A percentile compares a stretch with the other conserved stretches of the same genome.
Conservation (phyloP, 2,329 filamentous ascomycete species). For the Thielaviopsis musarum region DNA sequence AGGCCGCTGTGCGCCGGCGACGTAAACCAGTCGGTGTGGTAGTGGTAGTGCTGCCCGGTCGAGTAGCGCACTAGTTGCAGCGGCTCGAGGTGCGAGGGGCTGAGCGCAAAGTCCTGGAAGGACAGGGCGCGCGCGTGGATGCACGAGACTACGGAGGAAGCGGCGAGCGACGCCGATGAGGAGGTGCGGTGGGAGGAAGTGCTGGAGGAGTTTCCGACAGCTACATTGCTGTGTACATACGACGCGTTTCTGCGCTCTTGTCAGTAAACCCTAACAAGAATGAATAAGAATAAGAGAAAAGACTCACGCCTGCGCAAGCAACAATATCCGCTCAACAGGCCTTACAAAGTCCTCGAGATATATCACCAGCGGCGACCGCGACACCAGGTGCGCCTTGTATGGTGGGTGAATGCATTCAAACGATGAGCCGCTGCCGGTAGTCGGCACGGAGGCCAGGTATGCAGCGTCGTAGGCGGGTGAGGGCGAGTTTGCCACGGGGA, state of each 20-base stretch:
- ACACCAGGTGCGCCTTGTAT: constrained; percentile 28
- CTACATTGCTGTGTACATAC: constrained; percentile 27
- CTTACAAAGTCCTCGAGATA: constrained; percentile 32
- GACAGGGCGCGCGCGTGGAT: constrained; percentile 29
- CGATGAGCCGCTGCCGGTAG: background rate
- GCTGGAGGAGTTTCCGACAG: constrained; percentile 20
- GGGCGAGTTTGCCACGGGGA: constrained; percentile 4
- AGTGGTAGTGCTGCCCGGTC: constrained; percentile 28
- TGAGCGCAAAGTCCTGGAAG: constrained; percentile 27
- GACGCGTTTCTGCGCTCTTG: constrained; percentile 20
- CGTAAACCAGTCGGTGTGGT: constrained; percentile 35
- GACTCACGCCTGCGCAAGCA: constrained; percentile 26
- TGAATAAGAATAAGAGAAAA: background rate
- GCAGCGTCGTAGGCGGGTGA: background rate
- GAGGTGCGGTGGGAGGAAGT: constrained; percentile 26
- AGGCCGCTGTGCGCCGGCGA: constrained; percentile 22
- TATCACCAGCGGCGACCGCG: constrained; percentile 31
- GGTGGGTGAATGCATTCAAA: constrained; percentile 17
- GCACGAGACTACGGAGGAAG: constrained; percentile 27
- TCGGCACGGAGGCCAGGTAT: background rate
- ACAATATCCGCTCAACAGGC: constrained; percentile 23
- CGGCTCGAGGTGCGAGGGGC: constrained; percentile 25
- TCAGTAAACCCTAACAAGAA: constrained; percentile 2
- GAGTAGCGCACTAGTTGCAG: constrained; percentile 31
- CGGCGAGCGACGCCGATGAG: constrained; percentile 25